Evolutionary conservation across 768 basidiomycete genomes (phyloP).

Genomic region (Tylopilus vinaceipallidus): DNA sequence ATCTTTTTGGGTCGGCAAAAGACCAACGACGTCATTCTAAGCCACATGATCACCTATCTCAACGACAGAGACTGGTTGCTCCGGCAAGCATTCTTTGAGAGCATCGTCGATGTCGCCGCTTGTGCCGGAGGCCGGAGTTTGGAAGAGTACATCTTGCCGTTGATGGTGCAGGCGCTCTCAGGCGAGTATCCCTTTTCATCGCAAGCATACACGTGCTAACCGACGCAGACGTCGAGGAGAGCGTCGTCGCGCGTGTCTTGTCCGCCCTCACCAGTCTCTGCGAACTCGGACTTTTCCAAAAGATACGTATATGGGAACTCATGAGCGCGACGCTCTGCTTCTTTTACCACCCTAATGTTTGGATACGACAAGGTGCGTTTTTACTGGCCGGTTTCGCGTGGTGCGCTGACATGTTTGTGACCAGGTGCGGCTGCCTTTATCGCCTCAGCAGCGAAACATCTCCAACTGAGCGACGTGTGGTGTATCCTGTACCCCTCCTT

Average conservation of each 20-base stretch:
- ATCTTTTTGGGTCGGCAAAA: conserved; percentile 90
- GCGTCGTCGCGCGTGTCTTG: conserved; percentile 89
- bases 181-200: conserved; percentile 46
- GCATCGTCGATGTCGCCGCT: conserved; percentile 92
- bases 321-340: conserved; percentile 87
- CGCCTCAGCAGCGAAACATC: conserved; percentile 76
- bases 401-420: conserved; percentile 3
- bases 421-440: conserved; percentile 86
- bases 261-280: conserved; percentile 83
- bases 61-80: conserved; percentile 94
- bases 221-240: conserved; percentile 85
- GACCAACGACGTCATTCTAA: conserved; percentile 92
- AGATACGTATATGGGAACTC: conserved; percentile 96
- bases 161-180: conserved; percentile 94
- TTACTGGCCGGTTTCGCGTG: background rate
- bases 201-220: conserved; percentile 5
- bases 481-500: conserved; percentile 94
- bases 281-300: conserved; percentile 86
- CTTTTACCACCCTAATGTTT: conserved; percentile 91
- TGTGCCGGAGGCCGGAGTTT: conserved; percentile 89
- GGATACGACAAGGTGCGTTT: conserved; percentile 87
- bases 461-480: conserved; percentile 91
- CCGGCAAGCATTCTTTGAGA: conserved; percentile 90
- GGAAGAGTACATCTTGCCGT: conserved; percentile 95
- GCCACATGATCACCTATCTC: conserved; percentile 80